Evolutionary conservation across 2,329 filamentous ascomycete species (phyloP).

Genomic region (Coniochaeta sp.): DNA sequence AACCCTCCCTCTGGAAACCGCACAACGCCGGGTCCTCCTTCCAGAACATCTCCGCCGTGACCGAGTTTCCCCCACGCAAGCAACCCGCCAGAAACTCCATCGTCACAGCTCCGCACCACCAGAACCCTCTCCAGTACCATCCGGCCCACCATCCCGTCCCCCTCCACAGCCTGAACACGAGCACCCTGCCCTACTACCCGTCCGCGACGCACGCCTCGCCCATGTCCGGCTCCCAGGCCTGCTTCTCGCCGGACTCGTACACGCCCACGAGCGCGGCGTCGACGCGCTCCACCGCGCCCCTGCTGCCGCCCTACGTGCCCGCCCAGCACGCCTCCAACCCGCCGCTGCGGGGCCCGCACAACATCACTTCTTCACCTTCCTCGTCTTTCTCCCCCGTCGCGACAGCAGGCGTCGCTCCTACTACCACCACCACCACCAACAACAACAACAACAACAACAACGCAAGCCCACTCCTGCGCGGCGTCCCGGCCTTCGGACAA

Average conservation of each 20-base stretch:
- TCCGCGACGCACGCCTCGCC: conserved; percentile 14
- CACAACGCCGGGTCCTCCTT: conserved; percentile 8
- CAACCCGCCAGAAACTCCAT: neutral
- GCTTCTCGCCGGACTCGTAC: conserved; percentile 11
- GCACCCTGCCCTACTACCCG: conserved; percentile 3
- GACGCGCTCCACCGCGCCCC: conserved; percentile 23
- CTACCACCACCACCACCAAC: no score
- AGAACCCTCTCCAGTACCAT: neutral
- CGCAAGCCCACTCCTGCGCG: conserved; percentile 10
- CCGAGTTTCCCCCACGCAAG: neutral
- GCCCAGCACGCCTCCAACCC: conserved; percentile 17
- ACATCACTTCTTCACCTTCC: neutral
- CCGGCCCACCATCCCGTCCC: conserved; percentile 6
- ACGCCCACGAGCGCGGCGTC: conserved; percentile 21
- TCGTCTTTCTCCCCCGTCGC: no score
- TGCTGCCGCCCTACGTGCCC: conserved; percentile 25
- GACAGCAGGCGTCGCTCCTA: no score
- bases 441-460: conserved; percentile 7
- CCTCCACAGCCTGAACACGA: conserved; percentile 3
- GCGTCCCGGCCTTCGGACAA: conserved; percentile 1
- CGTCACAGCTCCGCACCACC: neutral
- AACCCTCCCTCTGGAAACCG: conserved; percentile 14
- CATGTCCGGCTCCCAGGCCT: conserved; percentile 7
- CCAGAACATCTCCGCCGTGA: conserved; percentile 1
- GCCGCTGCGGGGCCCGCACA: neutral